These are phyloP conservation scores for Candida oleophila DNA, from an alignment of 805 yeast genomes.

Conservation along the genomic window DNA sequence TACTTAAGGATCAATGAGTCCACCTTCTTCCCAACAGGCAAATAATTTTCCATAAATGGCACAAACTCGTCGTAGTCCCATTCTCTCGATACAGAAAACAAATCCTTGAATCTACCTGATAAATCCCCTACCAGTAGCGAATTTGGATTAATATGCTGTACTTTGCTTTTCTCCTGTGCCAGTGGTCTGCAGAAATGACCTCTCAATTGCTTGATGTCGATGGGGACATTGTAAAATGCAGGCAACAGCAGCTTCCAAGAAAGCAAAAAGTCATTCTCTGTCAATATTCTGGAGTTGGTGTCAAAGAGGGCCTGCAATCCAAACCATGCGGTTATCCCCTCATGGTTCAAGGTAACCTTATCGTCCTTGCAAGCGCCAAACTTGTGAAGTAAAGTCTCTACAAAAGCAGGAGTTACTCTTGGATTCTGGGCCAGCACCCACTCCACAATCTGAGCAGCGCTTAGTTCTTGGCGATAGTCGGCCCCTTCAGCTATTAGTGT, in stretches of 20 bases:
- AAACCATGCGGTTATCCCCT: conserved; percentile 55
- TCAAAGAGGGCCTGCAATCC: conserved; percentile 52
- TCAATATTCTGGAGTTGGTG: conserved; percentile 16
- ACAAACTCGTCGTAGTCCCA: conserved; percentile 43
- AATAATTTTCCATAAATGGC: conserved; percentile 29
- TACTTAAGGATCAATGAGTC: conserved; percentile 38
- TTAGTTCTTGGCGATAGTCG: conserved; percentile 17
- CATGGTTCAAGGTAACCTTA: conserved; percentile 40
- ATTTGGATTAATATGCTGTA: conserved; percentile 54
- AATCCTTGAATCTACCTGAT: conserved; percentile 24
- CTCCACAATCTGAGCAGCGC: conserved; percentile 13
- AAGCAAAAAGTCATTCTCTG: conserved; percentile 56
- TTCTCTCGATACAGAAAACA: conserved; percentile 27
- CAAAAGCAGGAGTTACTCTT: conserved; percentile 35
- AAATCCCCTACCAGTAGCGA: conserved; percentile 47
- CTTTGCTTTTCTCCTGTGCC: conserved; percentile 23
- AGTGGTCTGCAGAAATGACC: conserved; percentile 56
- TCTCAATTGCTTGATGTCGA: conserved; percentile 51
- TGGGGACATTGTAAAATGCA: conserved; percentile 56
- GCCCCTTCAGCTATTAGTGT: conserved; percentile 23
- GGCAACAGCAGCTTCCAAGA: conserved; percentile 67
- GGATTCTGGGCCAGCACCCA: conserved; percentile 26
- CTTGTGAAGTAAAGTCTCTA: conserved; percentile 49
- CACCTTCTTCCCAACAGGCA: conserved; percentile 36
- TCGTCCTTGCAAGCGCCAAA: conserved; percentile 31